phyloP scores from a whole-genome alignment of 441 rosid genomes.

The Mallotus repandus region DNA sequence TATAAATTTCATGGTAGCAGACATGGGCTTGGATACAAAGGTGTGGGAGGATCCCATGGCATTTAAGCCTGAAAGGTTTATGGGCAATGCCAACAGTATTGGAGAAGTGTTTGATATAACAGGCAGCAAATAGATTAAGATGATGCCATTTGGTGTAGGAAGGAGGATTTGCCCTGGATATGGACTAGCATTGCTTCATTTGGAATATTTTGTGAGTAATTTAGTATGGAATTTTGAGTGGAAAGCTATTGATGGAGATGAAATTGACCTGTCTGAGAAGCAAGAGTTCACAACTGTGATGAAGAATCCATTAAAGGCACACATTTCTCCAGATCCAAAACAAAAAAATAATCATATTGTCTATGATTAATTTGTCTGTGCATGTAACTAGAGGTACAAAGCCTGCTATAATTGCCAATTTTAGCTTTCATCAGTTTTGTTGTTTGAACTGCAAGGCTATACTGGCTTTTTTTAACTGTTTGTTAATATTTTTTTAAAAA shows the following conservation, averaged over 20 bases:
- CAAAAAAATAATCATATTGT: too few species aligned
- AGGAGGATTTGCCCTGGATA: constrained; percentile 54
- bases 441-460: too few species aligned
- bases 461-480: too few species aligned
- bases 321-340: neutral
- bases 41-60: constrained; percentile 56
- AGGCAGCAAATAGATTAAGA: constrained; percentile 38
- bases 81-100: neutral
- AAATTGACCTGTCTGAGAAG: neutral
- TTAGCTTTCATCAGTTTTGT: too few species aligned
- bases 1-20: constrained; percentile 34
- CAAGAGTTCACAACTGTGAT: neutral
- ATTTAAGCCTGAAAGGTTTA: constrained; percentile 43
- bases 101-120: constrained; percentile 30
- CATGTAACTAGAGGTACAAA: too few species aligned
- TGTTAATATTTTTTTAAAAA: too few species aligned
- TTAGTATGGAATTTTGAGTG: constrained; percentile 33
- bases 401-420: too few species aligned
- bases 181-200: constrained; percentile 41
- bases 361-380: too few species aligned
- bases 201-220: constrained; percentile 50
- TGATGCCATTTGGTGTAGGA: constrained; percentile 50
- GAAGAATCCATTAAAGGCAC: constrained; percentile 5
- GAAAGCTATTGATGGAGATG: constrained; percentile 32
- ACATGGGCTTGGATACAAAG: constrained; percentile 48